These are phyloP conservation scores for Torrubiella hemipterigena DNA, from an alignment of 2,329 filamentous ascomycete species.

Conservation along the genomic window DNA sequence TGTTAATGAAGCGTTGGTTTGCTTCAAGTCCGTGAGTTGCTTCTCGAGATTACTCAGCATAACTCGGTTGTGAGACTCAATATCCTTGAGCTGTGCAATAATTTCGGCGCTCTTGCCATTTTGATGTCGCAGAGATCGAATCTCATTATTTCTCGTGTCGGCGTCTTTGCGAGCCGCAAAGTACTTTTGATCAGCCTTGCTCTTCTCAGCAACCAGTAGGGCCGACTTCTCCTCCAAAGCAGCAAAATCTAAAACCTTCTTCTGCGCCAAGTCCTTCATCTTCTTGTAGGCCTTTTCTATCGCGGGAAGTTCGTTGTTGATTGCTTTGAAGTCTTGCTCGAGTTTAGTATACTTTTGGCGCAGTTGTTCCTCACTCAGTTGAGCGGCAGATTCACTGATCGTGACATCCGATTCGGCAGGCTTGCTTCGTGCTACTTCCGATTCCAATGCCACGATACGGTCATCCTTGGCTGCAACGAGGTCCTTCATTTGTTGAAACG, in stretches of 20 bases:
- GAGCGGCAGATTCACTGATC: conserved; percentile 36
- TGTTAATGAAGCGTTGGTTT: conserved; percentile 59
- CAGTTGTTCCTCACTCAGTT: conserved; percentile 57
- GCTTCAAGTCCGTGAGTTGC: conserved; percentile 72
- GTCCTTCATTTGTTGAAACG: conserved; percentile 65
- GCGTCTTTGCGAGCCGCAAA: conserved; percentile 93
- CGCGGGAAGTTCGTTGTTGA: conserved; percentile 77
- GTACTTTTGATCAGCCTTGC: conserved; percentile 95
- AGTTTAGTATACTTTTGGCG: conserved; percentile 62
- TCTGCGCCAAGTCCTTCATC: conserved; percentile 70
- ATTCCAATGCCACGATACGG: conserved; percentile 70
- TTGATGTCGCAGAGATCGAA: conserved; percentile 66
- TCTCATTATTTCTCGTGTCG: conserved; percentile 71
- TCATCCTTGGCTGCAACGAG: conserved; percentile 68
- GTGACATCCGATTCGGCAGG: conserved; percentile 33
- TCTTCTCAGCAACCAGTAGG: conserved; percentile 73
- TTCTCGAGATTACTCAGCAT: conserved; percentile 81
- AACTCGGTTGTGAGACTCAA: conserved; percentile 64
- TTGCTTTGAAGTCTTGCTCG: conserved; percentile 67
- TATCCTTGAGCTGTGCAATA: conserved; percentile 83
- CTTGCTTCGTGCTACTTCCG: conserved; percentile 63
- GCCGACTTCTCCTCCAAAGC: conserved; percentile 67
- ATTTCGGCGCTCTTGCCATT: conserved; percentile 88
- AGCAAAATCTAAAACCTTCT: conserved; percentile 71
- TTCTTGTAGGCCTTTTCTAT: conserved; percentile 89